These are phyloP conservation scores for Agaricales sp. DNA, from an alignment of 1,284 basidiomycete genomes.

Conservation along the genomic window DNA sequence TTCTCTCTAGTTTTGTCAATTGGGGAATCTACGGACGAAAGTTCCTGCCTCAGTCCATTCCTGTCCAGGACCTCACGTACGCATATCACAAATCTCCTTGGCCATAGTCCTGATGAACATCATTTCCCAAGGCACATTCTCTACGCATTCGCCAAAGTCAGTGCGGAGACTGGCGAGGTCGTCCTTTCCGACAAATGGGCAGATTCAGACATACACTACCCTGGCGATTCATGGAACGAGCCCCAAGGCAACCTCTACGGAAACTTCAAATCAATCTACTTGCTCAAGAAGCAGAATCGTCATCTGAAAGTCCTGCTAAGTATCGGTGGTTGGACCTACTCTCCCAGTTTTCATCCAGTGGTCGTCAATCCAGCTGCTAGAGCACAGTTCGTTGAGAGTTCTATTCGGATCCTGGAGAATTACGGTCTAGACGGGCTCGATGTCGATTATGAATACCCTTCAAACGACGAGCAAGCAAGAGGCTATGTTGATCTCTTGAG, in stretches of 20 bases:
- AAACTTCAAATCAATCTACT: constrained; percentile 88
- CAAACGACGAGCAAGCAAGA: constrained; percentile 54
- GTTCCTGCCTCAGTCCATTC: constrained; percentile 75
- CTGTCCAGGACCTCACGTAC: constrained; percentile 76
- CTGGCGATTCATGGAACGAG: constrained; percentile 84
- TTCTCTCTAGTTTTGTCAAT: constrained; percentile 12
- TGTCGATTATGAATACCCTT: constrained; percentile 82
- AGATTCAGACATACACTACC: constrained; percentile 83
- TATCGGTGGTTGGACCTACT: constrained; percentile 90
- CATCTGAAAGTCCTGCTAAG: constrained; percentile 81
- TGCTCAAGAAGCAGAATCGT: constrained; percentile 79
- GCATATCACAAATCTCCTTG: constrained; percentile 19
- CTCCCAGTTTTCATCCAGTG: constrained; percentile 68
- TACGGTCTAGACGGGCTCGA: constrained; percentile 66
- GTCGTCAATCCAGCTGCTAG: constrained; percentile 56
- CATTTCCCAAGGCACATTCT: constrained; percentile 57
- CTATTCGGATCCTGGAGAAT: constrained; percentile 78
- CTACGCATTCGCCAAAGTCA: constrained; percentile 87
- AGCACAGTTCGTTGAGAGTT: constrained; percentile 67
- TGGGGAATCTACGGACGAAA: constrained; percentile 96
- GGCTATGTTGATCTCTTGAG: constrained; percentile 66
- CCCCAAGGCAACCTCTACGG: constrained; percentile 81
- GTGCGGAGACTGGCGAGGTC: constrained; percentile 77
- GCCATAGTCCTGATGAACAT: constrained; percentile 8
- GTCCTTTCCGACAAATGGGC: constrained; percentile 86